phyloP scores from a whole-genome alignment of 2,329 filamentous ascomycete genomes.

The Microcyclospora tardicrescens region DNA sequence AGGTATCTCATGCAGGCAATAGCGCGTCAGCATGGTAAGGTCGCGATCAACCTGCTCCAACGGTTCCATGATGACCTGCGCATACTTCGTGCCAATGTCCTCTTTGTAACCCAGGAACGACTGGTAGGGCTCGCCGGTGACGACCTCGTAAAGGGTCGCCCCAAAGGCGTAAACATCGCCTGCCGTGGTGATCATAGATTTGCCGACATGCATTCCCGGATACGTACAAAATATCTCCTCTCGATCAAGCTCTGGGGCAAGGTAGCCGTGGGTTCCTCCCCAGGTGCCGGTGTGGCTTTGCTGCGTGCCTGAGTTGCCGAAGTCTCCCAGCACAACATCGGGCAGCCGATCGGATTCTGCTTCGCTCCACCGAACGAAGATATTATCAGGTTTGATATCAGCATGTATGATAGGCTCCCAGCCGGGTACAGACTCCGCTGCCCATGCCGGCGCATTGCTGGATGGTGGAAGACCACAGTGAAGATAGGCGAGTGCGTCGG shows the following conservation, averaged over 20 bases:
- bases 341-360: constrained; percentile 4
- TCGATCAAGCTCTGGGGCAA: constrained; percentile 4
- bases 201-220: background rate
- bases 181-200: constrained; percentile 6
- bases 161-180: constrained; percentile 16
- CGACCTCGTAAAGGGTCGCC: constrained; percentile 11
- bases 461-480: constrained; percentile 10
- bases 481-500: constrained; percentile 14
- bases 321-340: constrained; percentile 14
- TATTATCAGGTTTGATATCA: constrained; percentile 15
- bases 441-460: background rate
- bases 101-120: too few species aligned
- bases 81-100: too few species aligned
- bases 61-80: too few species aligned
- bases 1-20: too few species aligned
- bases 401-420: constrained; percentile 9
- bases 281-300: background rate
- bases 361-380: constrained; percentile 11
- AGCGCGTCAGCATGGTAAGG: too few species aligned
- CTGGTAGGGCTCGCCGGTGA: constrained; percentile 1
- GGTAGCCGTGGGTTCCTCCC: constrained; percentile 8
- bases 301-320: constrained; percentile 6
- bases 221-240: background rate
- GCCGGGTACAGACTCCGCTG: background rate
- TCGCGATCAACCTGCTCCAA: too few species aligned